Base-by-base conservation (phyloP, 2,329 filamentous ascomycete genomes). In the Aspergillus glaucus region DNA sequence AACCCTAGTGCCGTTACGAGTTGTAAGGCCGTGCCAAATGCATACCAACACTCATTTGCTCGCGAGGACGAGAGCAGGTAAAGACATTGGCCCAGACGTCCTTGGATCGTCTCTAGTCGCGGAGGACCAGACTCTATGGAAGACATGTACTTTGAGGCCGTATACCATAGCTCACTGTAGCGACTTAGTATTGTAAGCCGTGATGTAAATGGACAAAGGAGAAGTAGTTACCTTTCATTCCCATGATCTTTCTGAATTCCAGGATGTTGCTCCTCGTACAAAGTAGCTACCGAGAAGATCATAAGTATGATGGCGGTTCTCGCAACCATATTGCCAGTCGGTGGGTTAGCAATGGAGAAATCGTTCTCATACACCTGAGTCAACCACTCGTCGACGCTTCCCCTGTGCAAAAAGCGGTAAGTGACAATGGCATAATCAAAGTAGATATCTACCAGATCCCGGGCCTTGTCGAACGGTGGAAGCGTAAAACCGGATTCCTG, bases 401-500 rank as follows among this genome's bases (percentile, higher is more conserved):
- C 76, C 0, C 78, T 68, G 55, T 82, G 79, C 17, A 83, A 57
- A 48, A 82, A 79, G 3, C 79, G 74, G 54, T 82, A 81, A 0
- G 80, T 83, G 0, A 80, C 78, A 17, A 80, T 78, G 6, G 78
- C 80, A 49, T 79, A 79, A 43, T 82, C 79, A 52, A 83, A 83
- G 47, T 82, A 83, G 6, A 79, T 66, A 6, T 71, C 68, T 4
- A 82, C 63, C 2, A 81, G 57, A 19, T 73, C 69, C 61, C 66
- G 46, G 30, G 73, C 66, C 36, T 66, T 67, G 1, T 62, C 59
- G 6, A 68, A 63, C 41, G 72, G 47, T 4, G 72, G 69, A 46
- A 80, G 47, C 43, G 66, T 51, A 51, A 74, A 63, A 3, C 61
- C 57, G 4, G 59, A 52, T 22, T 69, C 63, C 8, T 66, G 59